Base-by-base conservation (phyloP, 805 yeast species). In the Pichia exigua region DNA sequence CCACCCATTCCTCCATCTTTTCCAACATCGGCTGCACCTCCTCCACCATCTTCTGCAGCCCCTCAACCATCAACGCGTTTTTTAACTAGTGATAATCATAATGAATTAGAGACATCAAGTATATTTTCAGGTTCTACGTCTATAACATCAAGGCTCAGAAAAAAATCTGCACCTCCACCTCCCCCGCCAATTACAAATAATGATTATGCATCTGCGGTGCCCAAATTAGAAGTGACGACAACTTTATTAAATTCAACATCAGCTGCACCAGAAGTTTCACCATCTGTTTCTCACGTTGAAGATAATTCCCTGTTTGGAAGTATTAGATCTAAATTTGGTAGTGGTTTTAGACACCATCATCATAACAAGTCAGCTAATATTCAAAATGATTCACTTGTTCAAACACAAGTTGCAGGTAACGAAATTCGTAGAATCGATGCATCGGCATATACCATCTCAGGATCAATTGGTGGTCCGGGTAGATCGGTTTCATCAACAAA, bases 361-460 rank as follows among this genome's bases (percentile, higher is more conserved):
- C 52, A 53, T 43, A 45, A 48, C 13, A 54, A 52, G 32, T 28
- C 50, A 21, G 44, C 32, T 20, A 30, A 4, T 46, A 49, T 28
- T 20, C 46, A 48, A 26, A 46, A 51, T 17, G 56, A 57, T 46
- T 46, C 51, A 42, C 61, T 74, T 52, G 68, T 74, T 17, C 68
- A 63, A 46, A 76, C 74, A 54, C 79, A 76, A 58, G 57, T 64
- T 20, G 73, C 73, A 2, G 83, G 83, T 1, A 67, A 75, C 45
- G 72, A 75, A 50, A 67, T 82, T 54, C 71, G 89, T 42, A 79
- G 79, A 52, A 78, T 83, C 22, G 83, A 83, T 49, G 81, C 83
- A 0, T 80, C 84, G 60, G 75, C 83, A 1, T 83, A 83, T 62
- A 83, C 89, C 0, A 81, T 83, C 51, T 68, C 75, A n/a, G 67